These are phyloP conservation scores for Rosa hybrid DNA, from an alignment of 331 rosid genomes.

Conservation along the genomic window DNA sequence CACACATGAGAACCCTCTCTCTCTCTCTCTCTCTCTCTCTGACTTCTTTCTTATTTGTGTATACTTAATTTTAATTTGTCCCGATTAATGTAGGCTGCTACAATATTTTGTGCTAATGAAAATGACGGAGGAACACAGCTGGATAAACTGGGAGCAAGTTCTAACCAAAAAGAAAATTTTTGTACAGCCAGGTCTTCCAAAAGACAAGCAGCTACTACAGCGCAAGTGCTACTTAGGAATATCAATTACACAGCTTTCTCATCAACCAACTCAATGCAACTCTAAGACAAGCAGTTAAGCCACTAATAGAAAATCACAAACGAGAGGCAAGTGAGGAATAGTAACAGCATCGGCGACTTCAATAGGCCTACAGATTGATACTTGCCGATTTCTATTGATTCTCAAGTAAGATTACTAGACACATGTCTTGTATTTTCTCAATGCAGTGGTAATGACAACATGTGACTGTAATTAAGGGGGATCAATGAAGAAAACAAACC, in stretches of 20 bases:
- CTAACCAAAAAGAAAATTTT: neutral
- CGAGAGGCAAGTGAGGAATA: too few species aligned
- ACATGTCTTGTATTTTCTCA: too few species aligned
- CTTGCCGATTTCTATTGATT: neutral
- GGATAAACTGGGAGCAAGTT: neutral
- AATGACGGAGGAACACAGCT: neutral
- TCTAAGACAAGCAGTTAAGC: neutral
- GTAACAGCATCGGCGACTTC: too few species aligned
- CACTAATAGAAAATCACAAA: too few species aligned
- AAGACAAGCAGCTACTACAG: neutral
- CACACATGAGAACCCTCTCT: neutral
- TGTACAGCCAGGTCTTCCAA: neutral
- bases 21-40: neutral
- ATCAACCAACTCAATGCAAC: neutral
- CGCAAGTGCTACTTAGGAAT: neutral
- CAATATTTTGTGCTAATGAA: too few species aligned
- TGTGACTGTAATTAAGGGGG: neutral
- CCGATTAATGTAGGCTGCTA: neutral
- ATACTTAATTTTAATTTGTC: neutral
- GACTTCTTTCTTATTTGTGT: neutral
- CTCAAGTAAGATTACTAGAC: neutral
- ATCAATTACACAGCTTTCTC: neutral
- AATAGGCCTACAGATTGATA: neutral
- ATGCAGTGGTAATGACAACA: neutral
- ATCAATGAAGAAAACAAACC: constrained; percentile 30